phyloP scores from a whole-genome alignment of 352 stramenopile genomes.

The Phytophthora colocasiae region DNA sequence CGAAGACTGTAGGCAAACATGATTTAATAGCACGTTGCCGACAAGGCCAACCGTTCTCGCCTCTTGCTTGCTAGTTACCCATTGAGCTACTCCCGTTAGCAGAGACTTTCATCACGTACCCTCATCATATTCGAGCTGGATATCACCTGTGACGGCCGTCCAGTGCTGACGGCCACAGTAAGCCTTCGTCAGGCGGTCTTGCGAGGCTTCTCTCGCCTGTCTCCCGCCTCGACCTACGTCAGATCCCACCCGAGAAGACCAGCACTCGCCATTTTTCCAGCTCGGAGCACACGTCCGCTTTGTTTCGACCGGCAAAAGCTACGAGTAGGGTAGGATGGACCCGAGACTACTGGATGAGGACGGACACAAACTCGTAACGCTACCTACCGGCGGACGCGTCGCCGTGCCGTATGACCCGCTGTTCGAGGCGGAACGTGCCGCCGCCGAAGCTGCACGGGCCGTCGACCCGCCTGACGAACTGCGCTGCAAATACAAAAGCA shows the following conservation, averaged over 20 bases:
- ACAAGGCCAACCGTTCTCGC: conserved; percentile 8
- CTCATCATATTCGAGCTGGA: neutral
- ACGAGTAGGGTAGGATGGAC: conserved; percentile 31
- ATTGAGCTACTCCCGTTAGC: neutral
- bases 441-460: conserved; percentile 21
- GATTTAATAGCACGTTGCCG: neutral
- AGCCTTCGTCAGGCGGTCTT: conserved; percentile 22
- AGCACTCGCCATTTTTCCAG: conserved; percentile 41
- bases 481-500: conserved; percentile 60
- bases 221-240: conserved; percentile 37
- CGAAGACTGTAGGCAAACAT: too few species aligned
- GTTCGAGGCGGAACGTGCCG: conserved; percentile 22
- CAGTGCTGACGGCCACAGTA: conserved; percentile 7
- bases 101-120: too few species aligned
- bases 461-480: conserved; percentile 36
- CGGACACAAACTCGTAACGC: conserved; percentile 40
- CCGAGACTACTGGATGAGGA: conserved; percentile 27
- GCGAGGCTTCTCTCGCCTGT: conserved; percentile 33
- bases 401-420: conserved; percentile 37
- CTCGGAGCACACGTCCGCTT: conserved; percentile 7
- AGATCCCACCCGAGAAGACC: conserved; percentile 25
- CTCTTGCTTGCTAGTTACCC: neutral
- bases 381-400: conserved; percentile 36
- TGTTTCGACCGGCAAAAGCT: conserved; percentile 5
- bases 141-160: neutral